Evolutionary conservation across 176 grass and related monocot genomes (phyloP).

Genomic region (Phoenix roebelenii): DNA sequence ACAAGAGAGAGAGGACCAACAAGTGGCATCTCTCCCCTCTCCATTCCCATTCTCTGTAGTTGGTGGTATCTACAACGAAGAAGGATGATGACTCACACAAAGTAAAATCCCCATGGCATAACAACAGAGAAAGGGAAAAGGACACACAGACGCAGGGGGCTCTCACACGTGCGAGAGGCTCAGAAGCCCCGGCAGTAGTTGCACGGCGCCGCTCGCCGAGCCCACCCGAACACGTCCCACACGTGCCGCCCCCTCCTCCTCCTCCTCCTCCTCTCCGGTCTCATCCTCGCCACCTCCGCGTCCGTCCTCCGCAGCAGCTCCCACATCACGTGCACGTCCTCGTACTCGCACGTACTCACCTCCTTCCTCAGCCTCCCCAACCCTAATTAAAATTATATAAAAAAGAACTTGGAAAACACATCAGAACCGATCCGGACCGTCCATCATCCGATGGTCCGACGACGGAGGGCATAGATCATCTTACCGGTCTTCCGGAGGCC

Average conservation of each 20-base stretch:
- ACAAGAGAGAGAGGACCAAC: no score
- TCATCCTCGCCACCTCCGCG: slow-evolving; percentile 17
- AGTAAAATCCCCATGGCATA: neutral
- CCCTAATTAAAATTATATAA: slow-evolving; percentile 24
- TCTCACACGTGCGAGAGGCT: slow-evolving; percentile 3
- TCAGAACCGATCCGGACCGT: neutral
- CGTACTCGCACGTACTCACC: slow-evolving; percentile 99
- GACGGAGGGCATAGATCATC: neutral
- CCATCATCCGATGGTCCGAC: no score
- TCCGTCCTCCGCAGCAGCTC: slow-evolving; percentile 57
- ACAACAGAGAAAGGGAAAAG: neutral
- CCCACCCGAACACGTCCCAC: slow-evolving; percentile 16
- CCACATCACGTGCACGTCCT: slow-evolving; percentile 98
- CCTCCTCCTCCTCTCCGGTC: slow-evolving; percentile 10
- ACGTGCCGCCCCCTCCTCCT: neutral
- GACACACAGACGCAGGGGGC: neutral
- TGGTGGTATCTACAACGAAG: no score
- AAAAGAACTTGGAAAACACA: slow-evolving; percentile 12
- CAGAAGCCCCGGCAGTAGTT: slow-evolving; percentile 54
- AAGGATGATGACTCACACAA: no score
- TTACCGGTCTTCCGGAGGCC: slow-evolving; percentile 84
- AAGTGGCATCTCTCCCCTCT: no score
- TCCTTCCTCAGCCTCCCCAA: slow-evolving; percentile 80
- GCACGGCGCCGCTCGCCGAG: slow-evolving; percentile 33
- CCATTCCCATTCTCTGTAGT: no score